Percentiles rank a stretch among this genome's conserved stretches.
Evolutionary conservation across 345 rosid genomes (phyloP).

Genomic region (Gossypium stocksii): DNA sequence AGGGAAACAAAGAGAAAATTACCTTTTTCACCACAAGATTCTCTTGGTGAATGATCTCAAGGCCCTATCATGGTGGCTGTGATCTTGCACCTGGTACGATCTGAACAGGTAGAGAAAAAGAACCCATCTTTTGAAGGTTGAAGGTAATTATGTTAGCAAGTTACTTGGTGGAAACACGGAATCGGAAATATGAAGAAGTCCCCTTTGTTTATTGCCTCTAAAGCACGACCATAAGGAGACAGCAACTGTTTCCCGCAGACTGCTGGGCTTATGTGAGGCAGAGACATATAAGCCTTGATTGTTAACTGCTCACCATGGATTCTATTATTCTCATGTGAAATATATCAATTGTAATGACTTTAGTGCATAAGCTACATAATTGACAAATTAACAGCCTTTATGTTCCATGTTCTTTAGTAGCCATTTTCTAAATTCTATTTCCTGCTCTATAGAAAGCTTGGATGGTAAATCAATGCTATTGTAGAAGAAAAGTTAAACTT

Average conservation of each 20-base stretch:
- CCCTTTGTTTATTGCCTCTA: background rate
- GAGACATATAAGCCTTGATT: background rate
- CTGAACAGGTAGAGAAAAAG: constrained; percentile 1
- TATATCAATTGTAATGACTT: background rate
- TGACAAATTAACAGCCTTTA: background rate
- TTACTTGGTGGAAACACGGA: background rate
- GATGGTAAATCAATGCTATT: no score
- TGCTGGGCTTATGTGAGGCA: background rate
- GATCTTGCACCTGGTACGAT: constrained; percentile 3
- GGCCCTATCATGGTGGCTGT: background rate
- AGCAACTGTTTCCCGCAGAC: background rate
- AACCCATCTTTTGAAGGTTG: constrained; percentile 4
- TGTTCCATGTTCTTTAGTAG: background rate
- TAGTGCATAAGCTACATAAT: background rate
- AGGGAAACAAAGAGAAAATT: background rate
- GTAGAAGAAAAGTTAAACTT: no score
- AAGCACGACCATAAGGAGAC: background rate
- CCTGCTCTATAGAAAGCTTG: no score
- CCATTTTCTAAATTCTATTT: background rate
- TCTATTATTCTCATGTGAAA: background rate
- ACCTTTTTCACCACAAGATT: constrained; percentile 1
- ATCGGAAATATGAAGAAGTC: background rate
- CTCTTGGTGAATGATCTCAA: constrained; percentile 17
- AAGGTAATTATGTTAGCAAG: background rate
- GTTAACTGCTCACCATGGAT: background rate